These are phyloP conservation scores for Xanthoconium stramineum DNA, from an alignment of 768 basidiomycete species.

Conservation along the genomic window DNA sequence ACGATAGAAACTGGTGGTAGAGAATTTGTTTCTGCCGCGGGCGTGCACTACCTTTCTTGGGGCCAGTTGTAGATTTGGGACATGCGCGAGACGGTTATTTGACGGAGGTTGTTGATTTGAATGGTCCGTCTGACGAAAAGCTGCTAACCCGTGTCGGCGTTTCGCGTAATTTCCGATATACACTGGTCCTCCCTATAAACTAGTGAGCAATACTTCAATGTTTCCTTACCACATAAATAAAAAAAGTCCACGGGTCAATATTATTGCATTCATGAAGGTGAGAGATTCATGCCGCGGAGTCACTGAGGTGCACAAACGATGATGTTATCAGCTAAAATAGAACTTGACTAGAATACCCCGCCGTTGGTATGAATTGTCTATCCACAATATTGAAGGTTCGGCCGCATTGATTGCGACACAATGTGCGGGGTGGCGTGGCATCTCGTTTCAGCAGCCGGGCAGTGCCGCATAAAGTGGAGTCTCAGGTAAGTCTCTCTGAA, in stretches of 20 bases:
- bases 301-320: not conserved
- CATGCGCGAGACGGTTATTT: not conserved
- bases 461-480: slow-evolving; percentile 53
- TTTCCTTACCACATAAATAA: not conserved
- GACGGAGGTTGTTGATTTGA: not conserved
- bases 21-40: not conserved
- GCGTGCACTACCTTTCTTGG: not conserved
- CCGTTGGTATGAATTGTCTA: too few relatives aligned
- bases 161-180: not conserved
- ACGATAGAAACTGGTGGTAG: not conserved
- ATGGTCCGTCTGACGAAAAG: not conserved
- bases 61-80: not conserved
- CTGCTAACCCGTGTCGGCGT: not conserved
- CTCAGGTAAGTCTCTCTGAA: slow-evolving; percentile 29
- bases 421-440: not conserved
- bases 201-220: not conserved
- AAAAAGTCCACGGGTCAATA: not conserved
- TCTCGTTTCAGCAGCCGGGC: slow-evolving; percentile 40
- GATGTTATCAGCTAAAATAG: not conserved
- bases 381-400: not conserved
- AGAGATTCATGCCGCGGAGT: not conserved
- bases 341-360: too few relatives aligned
- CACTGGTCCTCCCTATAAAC: not conserved
- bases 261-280: not conserved
- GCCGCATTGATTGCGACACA: not conserved